Evolutionary conservation across 2,329 filamentous ascomycete genomes (phyloP), one percentile per base, ranked within the genome.

Genomic region (Microsporum ferrugineum): DNA sequence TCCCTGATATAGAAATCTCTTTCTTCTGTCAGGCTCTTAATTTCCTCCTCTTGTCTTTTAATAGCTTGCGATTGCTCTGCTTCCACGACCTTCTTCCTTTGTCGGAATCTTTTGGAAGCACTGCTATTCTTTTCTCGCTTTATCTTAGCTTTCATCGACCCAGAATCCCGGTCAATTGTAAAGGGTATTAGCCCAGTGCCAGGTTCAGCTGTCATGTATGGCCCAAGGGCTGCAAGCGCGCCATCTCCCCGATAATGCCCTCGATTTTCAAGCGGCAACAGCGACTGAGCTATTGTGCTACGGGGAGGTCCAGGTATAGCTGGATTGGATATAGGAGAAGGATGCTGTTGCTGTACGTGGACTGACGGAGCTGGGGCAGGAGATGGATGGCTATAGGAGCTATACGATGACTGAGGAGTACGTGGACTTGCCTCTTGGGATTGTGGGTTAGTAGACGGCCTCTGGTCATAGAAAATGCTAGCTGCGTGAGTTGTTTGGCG

Each of bases 91-190:
- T 73, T 70, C 62, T 76, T 76, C 33, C 74, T 70, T 47, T 76
- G 72, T 39, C 75, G 72, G 62, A 76, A 76, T 27, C 75, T 65
- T 55, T 73, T 68, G 1, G 74, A 76, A 1, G 75, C 75, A 59
- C 73, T 70, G 58, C 75, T 76, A 66, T 77, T 77, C 2, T 74
- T 74, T 63, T 72, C 73, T 6, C 75, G 70, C 63, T 76, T 76
- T 62, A 75, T 73, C 1, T 73, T 72, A 61, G 76, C 74, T 55
- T 69, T 74, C 29, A 70, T 69, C 1, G 75, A 76, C 4, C 74
- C 75, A 2, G 75, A 75, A 53, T 76, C 75, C 41, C 72, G 61
- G 58, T 77, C 75, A 55, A 76, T 58, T 5, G 72, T 67, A 17
- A 73, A 71, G 3, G 72, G 73, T 57, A 76, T 75, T 66, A 73